Percentiles rank a stretch among this genome's conserved stretches.
These are phyloP conservation scores for Candida sp. DNA, from an alignment of 1,139 yeast genomes.

Conservation along the genomic window DNA sequence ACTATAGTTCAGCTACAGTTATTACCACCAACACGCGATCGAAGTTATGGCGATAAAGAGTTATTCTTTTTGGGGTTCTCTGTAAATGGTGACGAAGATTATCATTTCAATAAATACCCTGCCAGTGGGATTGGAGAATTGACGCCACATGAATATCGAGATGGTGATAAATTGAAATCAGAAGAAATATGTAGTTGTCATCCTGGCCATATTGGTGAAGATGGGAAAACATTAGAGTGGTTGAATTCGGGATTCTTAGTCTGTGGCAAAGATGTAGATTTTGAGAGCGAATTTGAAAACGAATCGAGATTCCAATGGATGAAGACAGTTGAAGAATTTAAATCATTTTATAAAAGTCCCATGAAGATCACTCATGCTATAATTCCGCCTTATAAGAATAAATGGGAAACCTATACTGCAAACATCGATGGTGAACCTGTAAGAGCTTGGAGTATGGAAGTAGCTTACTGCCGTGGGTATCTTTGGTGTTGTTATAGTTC, in stretches of 20 bases:
- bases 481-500: constrained; percentile 40
- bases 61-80: constrained; percentile 60
- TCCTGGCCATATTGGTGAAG: constrained; percentile 37
- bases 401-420: constrained; percentile 14
- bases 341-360: no score
- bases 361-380: constrained; percentile 28
- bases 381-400: constrained; percentile 25
- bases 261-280: constrained; percentile 24
- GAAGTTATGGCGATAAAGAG: constrained; percentile 64
- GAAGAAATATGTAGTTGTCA: constrained; percentile 35
- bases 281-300: constrained; percentile 17
- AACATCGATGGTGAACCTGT: constrained; percentile 30
- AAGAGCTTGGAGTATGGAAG: constrained; percentile 30
- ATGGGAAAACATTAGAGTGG: constrained; percentile 27
- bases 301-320: constrained; percentile 17
- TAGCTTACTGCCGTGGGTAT: constrained; percentile 29
- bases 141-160: constrained; percentile 29
- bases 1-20: constrained; percentile 41
- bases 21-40: constrained; percentile 32
- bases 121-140: constrained; percentile 52
- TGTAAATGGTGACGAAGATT: constrained; percentile 50
- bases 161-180: constrained; percentile 17
- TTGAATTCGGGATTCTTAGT: constrained; percentile 30
- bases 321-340: constrained; percentile 18
- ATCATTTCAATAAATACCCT: constrained; percentile 44